phyloP scores from a whole-genome alignment of 2,329 filamentous ascomycete species.

The Fusarium palustre region DNA sequence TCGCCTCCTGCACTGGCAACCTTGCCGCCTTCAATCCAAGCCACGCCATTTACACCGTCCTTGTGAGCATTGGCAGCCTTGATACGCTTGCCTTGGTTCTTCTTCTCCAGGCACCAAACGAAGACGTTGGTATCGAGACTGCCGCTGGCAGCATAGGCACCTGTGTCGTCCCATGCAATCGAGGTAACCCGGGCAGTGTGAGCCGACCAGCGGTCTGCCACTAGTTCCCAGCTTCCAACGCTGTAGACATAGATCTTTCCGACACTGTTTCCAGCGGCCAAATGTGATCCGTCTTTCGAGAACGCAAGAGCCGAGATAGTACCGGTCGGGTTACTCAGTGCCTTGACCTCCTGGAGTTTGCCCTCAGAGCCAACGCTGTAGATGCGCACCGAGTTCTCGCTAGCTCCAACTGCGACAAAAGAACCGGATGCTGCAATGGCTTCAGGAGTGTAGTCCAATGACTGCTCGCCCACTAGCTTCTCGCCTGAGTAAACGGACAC shows the following conservation, averaged over 20 bases:
- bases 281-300: constrained; percentile 77
- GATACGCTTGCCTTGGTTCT: constrained; percentile 83
- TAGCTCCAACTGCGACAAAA: constrained; percentile 79
- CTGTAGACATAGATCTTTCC: constrained; percentile 89
- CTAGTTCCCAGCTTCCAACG: constrained; percentile 72
- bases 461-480: constrained; percentile 68
- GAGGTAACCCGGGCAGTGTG: constrained; percentile 69
- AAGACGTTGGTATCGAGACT: constrained; percentile 91
- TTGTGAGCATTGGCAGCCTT: constrained; percentile 93
- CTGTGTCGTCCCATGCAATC: constrained; percentile 80
- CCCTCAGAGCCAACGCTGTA: constrained; percentile 70
- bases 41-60: constrained; percentile 90
- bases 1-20: constrained; percentile 87
- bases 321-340: constrained; percentile 76
- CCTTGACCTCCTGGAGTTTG: constrained; percentile 64
- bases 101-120: constrained; percentile 86
- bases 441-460: constrained; percentile 74
- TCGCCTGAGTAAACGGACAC: constrained; percentile 69
- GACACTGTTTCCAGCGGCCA: constrained; percentile 84
- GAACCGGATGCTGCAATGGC: constrained; percentile 76
- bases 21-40: constrained; percentile 78
- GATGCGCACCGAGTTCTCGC: constrained; percentile 79
- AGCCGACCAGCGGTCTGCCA: constrained; percentile 78
- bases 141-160: constrained; percentile 84
- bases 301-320: constrained; percentile 85